phyloP scores from a whole-genome alignment of 139 green algal species.

The Chlamydomonas eustigma region DNA sequence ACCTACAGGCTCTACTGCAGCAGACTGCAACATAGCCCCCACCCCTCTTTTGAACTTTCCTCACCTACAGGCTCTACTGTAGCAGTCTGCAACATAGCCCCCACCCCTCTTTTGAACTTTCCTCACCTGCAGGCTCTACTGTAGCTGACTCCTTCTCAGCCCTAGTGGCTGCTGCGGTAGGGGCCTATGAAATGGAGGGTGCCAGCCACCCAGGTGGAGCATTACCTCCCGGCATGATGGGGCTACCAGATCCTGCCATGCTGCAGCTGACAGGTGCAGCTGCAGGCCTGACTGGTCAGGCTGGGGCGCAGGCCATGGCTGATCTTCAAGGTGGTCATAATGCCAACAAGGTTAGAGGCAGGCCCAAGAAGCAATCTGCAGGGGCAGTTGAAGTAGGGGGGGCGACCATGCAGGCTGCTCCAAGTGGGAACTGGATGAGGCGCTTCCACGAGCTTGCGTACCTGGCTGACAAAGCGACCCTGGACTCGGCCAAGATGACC shows the following conservation, averaged over 20 bases:
- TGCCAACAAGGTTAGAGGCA: not conserved
- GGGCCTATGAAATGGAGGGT: not conserved
- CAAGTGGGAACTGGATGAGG: constrained; percentile 13
- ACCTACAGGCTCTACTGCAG: not conserved
- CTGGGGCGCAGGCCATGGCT: not conserved
- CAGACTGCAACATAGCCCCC: not conserved
- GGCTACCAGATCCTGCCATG: not conserved
- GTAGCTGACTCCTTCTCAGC: not conserved
- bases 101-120: not conserved
- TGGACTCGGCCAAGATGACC: constrained; percentile 6
- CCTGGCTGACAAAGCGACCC: constrained; percentile 10
- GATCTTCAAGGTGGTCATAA: not conserved
- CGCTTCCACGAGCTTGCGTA: constrained; percentile 20
- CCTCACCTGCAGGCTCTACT: not conserved
- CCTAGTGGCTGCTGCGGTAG: constrained; percentile 7
- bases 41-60: not conserved
- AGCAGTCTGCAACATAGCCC: not conserved
- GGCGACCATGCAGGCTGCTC: not conserved
- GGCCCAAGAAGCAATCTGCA: not conserved
- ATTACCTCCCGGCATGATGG: not conserved
- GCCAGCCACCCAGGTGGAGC: not conserved
- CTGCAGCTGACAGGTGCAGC: not conserved
- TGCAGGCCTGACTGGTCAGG: not conserved
- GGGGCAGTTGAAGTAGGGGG: not conserved
- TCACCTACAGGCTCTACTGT: not conserved